Evolutionary conservation across 306 rosid genomes (phyloP).

Genomic region (Vigna angularis): DNA sequence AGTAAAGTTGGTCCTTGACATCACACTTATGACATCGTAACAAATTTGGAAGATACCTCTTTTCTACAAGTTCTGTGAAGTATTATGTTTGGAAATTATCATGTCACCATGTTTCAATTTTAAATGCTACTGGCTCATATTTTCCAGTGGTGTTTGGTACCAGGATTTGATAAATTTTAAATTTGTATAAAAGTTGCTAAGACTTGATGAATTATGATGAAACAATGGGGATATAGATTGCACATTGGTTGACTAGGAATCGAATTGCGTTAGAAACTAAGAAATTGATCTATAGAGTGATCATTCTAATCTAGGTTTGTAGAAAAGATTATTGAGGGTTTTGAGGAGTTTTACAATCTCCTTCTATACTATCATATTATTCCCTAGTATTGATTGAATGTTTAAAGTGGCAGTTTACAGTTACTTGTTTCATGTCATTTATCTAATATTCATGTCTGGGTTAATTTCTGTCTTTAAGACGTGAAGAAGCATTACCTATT

Average conservation of each 20-base stretch:
- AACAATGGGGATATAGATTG: conserved; percentile 9
- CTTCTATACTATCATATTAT: conserved; percentile 16
- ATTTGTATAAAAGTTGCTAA: conserved; percentile 13
- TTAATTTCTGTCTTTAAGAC: conserved; percentile 64
- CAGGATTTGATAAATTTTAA: conserved; percentile 11
- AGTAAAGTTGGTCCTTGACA: conserved; percentile 18
- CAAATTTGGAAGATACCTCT: too few relatives aligned
- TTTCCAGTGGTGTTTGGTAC: conserved; percentile 1
- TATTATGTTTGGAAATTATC: not conserved
- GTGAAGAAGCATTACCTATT: conserved; percentile 89
- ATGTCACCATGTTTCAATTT: not conserved
- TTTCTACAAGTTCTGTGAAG: too few relatives aligned
- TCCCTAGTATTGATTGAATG: conserved; percentile 21
- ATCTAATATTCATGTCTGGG: conserved; percentile 41
- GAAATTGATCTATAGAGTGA: conserved; percentile 2
- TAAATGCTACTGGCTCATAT: not conserved
- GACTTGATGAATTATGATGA: not conserved
- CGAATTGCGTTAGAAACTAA: not conserved
- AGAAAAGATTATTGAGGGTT: conserved; percentile 21
- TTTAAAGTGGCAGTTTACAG: conserved; percentile 25
- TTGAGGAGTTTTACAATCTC: conserved; percentile 38
- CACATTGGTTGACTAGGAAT: conserved; percentile 7
- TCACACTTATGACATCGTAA: not conserved
- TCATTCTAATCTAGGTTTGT: conserved; percentile 35
- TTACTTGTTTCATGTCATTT: conserved; percentile 35